Base-by-base conservation (phyloP, 2,329 filamentous ascomycete species). In the Apiospora rasikravindrae region DNA sequence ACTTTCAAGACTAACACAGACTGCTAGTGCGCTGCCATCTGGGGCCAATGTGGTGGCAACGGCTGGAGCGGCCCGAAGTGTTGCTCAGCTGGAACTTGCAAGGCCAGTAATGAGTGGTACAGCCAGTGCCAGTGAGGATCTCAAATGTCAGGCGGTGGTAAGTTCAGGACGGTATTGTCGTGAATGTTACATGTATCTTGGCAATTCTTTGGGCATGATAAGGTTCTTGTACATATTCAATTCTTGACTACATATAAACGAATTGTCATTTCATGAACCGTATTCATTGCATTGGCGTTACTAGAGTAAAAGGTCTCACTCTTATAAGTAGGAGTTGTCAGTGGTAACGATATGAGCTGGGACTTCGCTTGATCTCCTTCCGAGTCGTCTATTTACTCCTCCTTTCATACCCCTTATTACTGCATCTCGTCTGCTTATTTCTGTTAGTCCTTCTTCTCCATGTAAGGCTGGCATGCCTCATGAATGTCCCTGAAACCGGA, bases 401-500 rank as follows among this genome's bases (percentile, higher is more conserved):
- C 1, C 51, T 8, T 29, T 57, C 8, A 57, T 7, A n/a, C 14
- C 14, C 13, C 6, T 22, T 47, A 22, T 5, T 6, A 19, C 2
- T n/a, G 22, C 22, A 49, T n/a, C 10, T 49, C 22, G 45, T n/a
- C 45, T 49, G 19, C 53, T 19, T 22, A 1, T 37, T 4, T 10
- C 19, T 61, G 29, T 64, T 37, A 64, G 10, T 64, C 57, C 57
- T 69, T 74, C 73, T 67, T 76, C 66, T 75, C 72, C 71, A 76
- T 73, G 13, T 73, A 77, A 44, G 73, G 73, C 64, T 71, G 42
- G 67, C 73, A 77, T 42, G 72, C 76, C 37, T 75, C 73, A 69
- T 74, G 79, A 67, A 77, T 44, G 13, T 75, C 75, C 71, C 73
- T 74, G 67, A 69, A 80, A 29, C 76, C 76, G 66, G 72, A 70